Evolutionary conservation across 106 monocot genomes (phyloP), one percentile per base, ranked within the genome.

Genomic region (Acorus calamus): DNA sequence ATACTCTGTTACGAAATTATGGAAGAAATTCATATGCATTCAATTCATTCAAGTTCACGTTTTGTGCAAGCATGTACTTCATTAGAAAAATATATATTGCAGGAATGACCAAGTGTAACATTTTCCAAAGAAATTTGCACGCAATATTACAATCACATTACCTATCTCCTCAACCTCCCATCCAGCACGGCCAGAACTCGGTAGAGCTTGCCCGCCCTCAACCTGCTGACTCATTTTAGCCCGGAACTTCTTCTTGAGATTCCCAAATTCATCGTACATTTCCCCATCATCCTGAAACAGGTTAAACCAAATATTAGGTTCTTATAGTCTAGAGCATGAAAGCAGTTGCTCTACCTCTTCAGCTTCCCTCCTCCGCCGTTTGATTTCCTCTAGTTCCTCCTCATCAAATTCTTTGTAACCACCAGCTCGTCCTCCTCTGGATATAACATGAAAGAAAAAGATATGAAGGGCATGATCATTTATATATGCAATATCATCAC

Each of bases 241-340:
- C 63, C 98, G 98, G 44, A 85, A 98, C 71, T 98, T 85, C 92
- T 98, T 98, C 67, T 98, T 98, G 50, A 98, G 87, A 64, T 92
- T 98, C 14, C 98, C 98, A 79, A 98, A 98, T 59, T 98, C 98
- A 71, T 98, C 98, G 50, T 98, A 98, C 78, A 98, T 88, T 80
- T 98, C 98, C 54, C 79, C 98, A 74, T 98, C 98, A 81, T 98
- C 98, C 98, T 98, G 79, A 62, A 71, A 65, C 49, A 51, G 56
- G 42, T 52, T 3, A 71, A 62, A 42, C n/a, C 8, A 57, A 56
- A 53, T 2, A 9, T 2, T 10, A 4, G 46, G 11, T 49, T 8
- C 7, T 44, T 44, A 52, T 44, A 14, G 4, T 44, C 50, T 73
- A 0, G 43, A 13, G 61, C 11, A 55, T 28, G 8, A 3, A 46